Evolutionary conservation across 441 rosid genomes (phyloP), one percentile per base, ranked within the genome.

Genomic region (Croton setiger): DNA sequence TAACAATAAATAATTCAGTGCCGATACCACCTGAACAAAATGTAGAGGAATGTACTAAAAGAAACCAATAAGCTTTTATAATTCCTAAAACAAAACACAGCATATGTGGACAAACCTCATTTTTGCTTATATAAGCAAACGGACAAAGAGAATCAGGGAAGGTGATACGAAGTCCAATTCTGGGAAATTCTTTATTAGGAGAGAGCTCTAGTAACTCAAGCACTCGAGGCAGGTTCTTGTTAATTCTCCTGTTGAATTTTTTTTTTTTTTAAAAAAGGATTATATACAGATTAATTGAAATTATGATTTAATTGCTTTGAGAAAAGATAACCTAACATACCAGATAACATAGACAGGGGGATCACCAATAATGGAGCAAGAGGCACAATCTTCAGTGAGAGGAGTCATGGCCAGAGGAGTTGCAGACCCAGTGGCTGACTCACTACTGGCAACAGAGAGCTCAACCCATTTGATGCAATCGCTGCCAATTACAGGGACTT

Each of bases 151-250:
- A 55, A 53, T 76, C 74, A 35, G 91, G 79, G 71, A 96, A 89
- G 58, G 72, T 75, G 75, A 96, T 77, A 39, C 93, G 97, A 37
- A 91, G 74, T 4, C 97, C 96, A 37, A 68, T 67, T 67, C 69
- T 23, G n/a, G 94, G 87, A 60, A 83, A 85, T 15, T 83, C 87
- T 35, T 80, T 65, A 36, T 63, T 37, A 61, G 87, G 72, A 43
- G 88, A 88, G 72, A 96, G 67, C 70, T 91, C 84, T n/a, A 88
- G 85, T 67, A 96, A 71, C 82, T 96, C 96, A 54, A 93, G 80
- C 63, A 69, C 70, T 71, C 81, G 74, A 3, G 97, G 80, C 44
- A 35, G 62, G 55, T 74, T 70, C 76, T 79, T 80, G 72, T 83
- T 82, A 71, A 91, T 85, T 78, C 85, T 86, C 88, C 93, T 88